A percentile compares a stretch with the other conserved stretches of the same genome.
phyloP scores from a whole-genome alignment of 345 rosid species.

The Capsella bursapastoris region DNA sequence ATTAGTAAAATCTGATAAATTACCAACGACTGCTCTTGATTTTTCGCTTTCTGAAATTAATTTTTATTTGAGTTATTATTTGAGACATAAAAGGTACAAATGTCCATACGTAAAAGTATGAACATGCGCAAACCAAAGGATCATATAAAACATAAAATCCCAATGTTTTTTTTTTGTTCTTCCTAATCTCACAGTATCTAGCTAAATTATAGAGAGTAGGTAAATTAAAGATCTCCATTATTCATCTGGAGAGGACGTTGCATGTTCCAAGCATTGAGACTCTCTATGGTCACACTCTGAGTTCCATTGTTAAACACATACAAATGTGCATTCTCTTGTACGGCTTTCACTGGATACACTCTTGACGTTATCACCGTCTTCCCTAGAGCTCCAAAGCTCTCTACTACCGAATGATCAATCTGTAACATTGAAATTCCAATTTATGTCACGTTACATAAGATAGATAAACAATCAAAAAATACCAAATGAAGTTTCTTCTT shows the following conservation, averaged over 20 bases:
- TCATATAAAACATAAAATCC: neutral
- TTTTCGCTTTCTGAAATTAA: neutral
- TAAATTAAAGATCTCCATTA: conserved; percentile 28
- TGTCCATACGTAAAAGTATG: conserved; percentile 13
- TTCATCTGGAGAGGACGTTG: conserved; percentile 52
- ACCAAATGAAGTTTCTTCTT: neutral
- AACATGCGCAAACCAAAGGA: neutral
- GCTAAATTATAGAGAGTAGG: neutral
- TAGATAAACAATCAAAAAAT: neutral
- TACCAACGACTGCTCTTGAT: neutral
- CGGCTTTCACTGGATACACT: conserved; percentile 74
- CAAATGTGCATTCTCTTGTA: conserved; percentile 56
- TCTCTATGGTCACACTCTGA: conserved; percentile 55
- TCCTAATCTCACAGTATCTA: neutral
- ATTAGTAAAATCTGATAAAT: neutral
- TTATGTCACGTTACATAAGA: neutral
- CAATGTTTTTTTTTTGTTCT: neutral
- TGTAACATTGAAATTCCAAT: conserved; percentile 24
- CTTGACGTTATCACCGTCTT: conserved; percentile 72
- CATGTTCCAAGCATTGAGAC: conserved; percentile 82
- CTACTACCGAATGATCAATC: conserved; percentile 80
- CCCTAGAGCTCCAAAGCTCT: conserved; percentile 77
- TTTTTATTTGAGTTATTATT: conserved; percentile 25
- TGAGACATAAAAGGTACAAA: conserved; percentile 11
- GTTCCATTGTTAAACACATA: conserved; percentile 79